These are phyloP conservation scores for Balakata baccata DNA, from an alignment of 345 rosid species.

Conservation along the genomic window DNA sequence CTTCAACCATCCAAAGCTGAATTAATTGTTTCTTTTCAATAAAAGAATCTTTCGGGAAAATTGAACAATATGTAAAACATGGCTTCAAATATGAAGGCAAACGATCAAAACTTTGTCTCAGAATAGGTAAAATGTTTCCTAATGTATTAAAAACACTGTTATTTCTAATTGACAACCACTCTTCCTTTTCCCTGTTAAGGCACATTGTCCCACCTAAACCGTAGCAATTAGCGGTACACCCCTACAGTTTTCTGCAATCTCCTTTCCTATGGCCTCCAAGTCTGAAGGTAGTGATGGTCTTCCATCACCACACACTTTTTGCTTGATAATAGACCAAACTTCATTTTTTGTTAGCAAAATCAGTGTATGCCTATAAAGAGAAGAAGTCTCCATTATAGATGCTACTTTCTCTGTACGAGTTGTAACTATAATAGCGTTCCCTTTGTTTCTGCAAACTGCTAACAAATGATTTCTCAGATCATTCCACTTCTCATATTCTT, in stretches of 20 bases:
- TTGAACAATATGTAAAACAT: conserved; percentile 18
- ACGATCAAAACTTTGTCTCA: conserved; percentile 16
- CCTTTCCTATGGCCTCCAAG: conserved; percentile 16
- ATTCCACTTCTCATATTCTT: background rate
- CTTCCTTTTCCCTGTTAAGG: background rate
- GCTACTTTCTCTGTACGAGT: conserved; percentile 23
- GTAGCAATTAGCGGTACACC: conserved; percentile 24
- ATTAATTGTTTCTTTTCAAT: background rate
- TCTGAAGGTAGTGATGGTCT: background rate
- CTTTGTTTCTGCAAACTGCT: background rate
- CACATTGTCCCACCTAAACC: conserved; percentile 13
- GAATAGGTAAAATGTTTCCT: background rate
- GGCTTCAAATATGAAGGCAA: conserved; percentile 4
- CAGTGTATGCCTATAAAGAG: background rate
- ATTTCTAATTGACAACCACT: conserved; percentile 14
- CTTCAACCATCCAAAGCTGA: conserved; percentile 20
- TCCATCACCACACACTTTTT: background rate
- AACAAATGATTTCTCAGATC: conserved; percentile 9
- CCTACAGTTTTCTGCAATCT: conserved; percentile 21
- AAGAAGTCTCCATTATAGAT: background rate
- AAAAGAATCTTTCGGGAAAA: background rate
- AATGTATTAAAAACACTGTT: background rate
- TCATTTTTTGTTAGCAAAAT: background rate
- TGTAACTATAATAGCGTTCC: conserved; percentile 16
- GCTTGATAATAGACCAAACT: conserved; percentile 22